A percentile compares a stretch with the other conserved stretches of the same genome.
Evolutionary conservation across 129 eudicot species (phyloP).

Genomic region (Chrysanthemum makinoi): DNA sequence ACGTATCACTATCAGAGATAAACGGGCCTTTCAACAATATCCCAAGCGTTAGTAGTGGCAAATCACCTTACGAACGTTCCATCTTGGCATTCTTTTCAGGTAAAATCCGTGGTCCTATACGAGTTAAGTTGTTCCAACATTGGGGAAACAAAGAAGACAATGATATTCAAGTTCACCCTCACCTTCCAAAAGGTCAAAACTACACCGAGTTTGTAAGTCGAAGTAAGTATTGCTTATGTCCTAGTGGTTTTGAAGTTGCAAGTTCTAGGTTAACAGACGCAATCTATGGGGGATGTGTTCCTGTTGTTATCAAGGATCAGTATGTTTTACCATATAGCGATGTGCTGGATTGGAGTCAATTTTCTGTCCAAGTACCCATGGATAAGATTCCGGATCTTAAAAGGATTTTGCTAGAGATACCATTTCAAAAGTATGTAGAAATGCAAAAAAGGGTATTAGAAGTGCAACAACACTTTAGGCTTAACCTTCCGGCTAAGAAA

Average conservation of each 20-base stretch:
- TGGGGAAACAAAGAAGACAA: constrained; percentile 10
- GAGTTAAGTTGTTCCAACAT: neutral
- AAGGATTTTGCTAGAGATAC: constrained; percentile 3
- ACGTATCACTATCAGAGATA: neutral
- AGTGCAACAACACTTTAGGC: constrained; percentile 3
- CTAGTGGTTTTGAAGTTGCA: constrained; percentile 3
- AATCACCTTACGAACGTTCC: constrained; percentile 2
- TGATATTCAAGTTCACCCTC: neutral
- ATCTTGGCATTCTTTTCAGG: constrained; percentile 12
- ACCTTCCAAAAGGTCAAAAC: constrained; percentile 12
- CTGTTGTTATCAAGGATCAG: neutral
- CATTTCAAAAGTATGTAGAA: neutral
- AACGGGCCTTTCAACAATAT: neutral
- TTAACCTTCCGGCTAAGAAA: constrained; percentile 4
- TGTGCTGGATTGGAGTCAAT: constrained; percentile 18
- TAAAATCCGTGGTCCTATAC: neutral
- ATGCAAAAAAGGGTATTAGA: constrained; percentile 6
- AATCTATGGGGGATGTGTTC: neutral
- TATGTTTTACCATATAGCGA: constrained; percentile 1
- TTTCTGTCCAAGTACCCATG: constrained; percentile 4
- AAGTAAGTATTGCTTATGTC: constrained; percentile 15
- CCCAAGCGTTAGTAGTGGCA: neutral
- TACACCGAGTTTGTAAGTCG: constrained; percentile 11
- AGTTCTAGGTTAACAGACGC: constrained; percentile 6
- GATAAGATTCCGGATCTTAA: constrained; percentile 5